Evolutionary conservation across 768 basidiomycete species (phyloP), one percentile per base, ranked within the genome.

Genomic region (Mycena vitilis): DNA sequence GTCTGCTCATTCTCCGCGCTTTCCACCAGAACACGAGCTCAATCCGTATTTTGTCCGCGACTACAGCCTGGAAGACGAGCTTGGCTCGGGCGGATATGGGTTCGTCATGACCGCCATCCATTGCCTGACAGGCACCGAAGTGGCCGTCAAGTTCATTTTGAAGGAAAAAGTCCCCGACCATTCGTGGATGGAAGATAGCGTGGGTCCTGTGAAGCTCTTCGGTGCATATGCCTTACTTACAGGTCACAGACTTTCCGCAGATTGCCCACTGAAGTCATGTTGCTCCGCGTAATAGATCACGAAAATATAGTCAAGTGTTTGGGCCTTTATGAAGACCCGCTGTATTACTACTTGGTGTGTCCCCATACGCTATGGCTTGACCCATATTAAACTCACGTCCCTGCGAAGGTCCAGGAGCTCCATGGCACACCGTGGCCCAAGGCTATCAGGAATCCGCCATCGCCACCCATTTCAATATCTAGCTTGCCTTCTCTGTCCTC

Each of bases 81-180:
- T 98, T 30, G 96, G 96, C 48, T 89, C 90, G 12, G 96, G 96
- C 51, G 96, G 96, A 20, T 98, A 96, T 76, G 96, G 96, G 2
- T 98, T 98, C 77, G 96, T 98, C 34, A 93, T 97, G 87, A 92
- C 92, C 4, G 95, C 95, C 12, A 80, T 83, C 42, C 88, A 94
- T 75, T 88, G 87, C 16, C 73, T 71, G 37, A 84, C 86, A 53
- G 84, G 84, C 0, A 78, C 82, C 65, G 93, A 95, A 76, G 95
- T 96, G 60, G 96, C 96, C 0, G 93, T 98, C 79, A 98, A 98
- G 81, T 98, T 98, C 78, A 95, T 98, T 75, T 88, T 93, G 81
- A 96, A 95, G 78, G 86, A 58, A 83, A 59, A 88, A 68, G 84
- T 90, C 1, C 87, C 87, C 0, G 84, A 84, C 20, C 84, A 85